Evolutionary conservation across 2,329 filamentous ascomycete species (phyloP).

Genomic region (Microdochium bolleyi): DNA sequence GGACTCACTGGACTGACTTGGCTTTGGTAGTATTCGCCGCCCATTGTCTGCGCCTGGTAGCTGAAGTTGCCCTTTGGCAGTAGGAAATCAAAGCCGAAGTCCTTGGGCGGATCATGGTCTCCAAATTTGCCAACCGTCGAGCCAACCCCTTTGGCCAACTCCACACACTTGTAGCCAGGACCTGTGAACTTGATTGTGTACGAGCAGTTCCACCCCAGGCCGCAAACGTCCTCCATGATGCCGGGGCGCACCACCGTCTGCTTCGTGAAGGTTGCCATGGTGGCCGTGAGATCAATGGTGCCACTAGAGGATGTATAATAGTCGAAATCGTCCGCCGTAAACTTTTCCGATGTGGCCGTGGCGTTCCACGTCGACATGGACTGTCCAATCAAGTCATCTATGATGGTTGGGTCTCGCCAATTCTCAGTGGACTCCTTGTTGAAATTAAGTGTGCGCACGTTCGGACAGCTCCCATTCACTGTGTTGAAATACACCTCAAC

Average conservation of each 20-base stretch:
- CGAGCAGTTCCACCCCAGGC: conserved; percentile 28
- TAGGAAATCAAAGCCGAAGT: conserved; percentile 20
- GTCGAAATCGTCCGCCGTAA: conserved; percentile 18
- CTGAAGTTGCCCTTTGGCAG: conserved; percentile 21
- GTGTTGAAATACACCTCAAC: conserved; percentile 15
- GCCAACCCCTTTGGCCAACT: conserved; percentile 19
- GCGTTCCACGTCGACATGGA: conserved; percentile 23
- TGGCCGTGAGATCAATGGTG: conserved; percentile 17
- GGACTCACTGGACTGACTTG: conserved; percentile 18
- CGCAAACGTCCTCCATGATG: conserved; percentile 25
- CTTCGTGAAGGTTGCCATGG: conserved; percentile 14
- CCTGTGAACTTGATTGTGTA: conserved; percentile 26
- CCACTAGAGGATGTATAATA: conserved; percentile 18
- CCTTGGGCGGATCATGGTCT: conserved; percentile 13
- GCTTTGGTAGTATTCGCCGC: conserved; percentile 21
- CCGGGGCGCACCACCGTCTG: conserved; percentile 13
- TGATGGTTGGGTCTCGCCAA: conserved; percentile 19
- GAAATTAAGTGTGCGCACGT: conserved; percentile 24
- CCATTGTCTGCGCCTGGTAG: conserved; percentile 22
- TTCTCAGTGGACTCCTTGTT: conserved; percentile 22
- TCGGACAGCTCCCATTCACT: conserved; percentile 18
- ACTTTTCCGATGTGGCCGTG: conserved; percentile 6
- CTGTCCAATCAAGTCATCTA: conserved; percentile 15
- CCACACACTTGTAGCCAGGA: conserved; percentile 29
- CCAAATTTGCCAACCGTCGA: conserved; percentile 18